Evolutionary conservation across 2,329 filamentous ascomycete species (phyloP).

Genomic region (Aspergillus pseudotamarii): DNA sequence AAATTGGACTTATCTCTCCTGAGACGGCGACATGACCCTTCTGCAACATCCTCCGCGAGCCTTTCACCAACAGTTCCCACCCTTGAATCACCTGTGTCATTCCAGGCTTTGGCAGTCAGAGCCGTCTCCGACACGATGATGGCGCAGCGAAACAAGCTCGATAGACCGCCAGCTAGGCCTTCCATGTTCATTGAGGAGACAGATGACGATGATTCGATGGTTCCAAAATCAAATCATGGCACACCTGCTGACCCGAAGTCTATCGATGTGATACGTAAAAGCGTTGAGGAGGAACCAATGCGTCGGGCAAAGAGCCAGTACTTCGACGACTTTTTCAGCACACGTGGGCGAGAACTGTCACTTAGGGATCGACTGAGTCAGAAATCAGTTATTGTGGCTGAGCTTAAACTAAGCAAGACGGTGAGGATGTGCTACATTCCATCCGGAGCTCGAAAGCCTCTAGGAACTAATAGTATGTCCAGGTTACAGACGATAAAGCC

Average conservation of each 20-base stretch:
- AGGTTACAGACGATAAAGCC: slow-evolving; percentile 73
- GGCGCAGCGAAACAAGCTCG: slow-evolving; percentile 22
- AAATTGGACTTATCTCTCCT: slow-evolving; percentile 22
- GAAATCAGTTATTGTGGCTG: slow-evolving; percentile 63
- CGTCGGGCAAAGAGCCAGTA: slow-evolving; percentile 41
- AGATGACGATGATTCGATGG: slow-evolving; percentile 28
- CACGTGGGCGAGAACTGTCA: slow-evolving; percentile 38
- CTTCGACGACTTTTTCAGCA: slow-evolving; percentile 44
- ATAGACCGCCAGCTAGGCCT: slow-evolving; percentile 21
- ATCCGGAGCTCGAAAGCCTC: background rate
- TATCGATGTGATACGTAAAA: slow-evolving; percentile 16
- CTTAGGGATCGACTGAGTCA: slow-evolving; percentile 53
- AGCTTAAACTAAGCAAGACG: slow-evolving; percentile 66
- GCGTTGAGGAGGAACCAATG: slow-evolving; percentile 24
- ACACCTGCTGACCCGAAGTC: slow-evolving; percentile 19
- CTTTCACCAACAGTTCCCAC: slow-evolving; percentile 21
- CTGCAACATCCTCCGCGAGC: slow-evolving; percentile 22
- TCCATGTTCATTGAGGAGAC: slow-evolving; percentile 29
- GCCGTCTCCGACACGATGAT: slow-evolving; percentile 21
- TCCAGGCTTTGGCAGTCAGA: slow-evolving; percentile 19
- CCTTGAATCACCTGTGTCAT: slow-evolving; percentile 25
- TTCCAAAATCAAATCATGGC: slow-evolving; percentile 14
- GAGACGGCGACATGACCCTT: slow-evolving; percentile 20
- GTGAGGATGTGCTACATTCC: slow-evolving; percentile 40
- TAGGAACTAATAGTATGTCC: slow-evolving; percentile 20